These are phyloP conservation scores for Pholiota molesta DNA, from an alignment of 768 basidiomycete genomes.

Conservation along the genomic window DNA sequence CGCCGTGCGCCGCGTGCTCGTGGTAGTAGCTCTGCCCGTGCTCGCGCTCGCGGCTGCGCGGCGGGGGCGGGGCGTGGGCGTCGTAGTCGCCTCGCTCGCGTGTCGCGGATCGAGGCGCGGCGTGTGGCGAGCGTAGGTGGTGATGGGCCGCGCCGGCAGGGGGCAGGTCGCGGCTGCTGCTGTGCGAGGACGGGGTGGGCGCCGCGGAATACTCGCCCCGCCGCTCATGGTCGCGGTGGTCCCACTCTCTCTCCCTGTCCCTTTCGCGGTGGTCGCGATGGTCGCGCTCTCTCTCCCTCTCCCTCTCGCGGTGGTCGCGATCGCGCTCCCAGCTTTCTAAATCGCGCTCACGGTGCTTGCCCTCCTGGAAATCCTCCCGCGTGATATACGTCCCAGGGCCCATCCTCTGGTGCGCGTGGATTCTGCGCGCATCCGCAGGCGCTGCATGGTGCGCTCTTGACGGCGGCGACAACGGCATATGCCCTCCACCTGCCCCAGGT, in stretches of 20 bases:
- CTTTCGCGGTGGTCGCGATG: conserved; percentile 26
- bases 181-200: conserved; percentile 18
- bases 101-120: conserved; percentile 24
- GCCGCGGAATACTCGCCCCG: not conserved
- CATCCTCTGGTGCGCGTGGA: conserved; percentile 69
- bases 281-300: conserved; percentile 38
- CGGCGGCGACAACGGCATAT: not conserved
- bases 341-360: conserved; percentile 3
- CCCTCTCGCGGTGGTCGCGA: conserved; percentile 34
- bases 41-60: conserved; percentile 28
- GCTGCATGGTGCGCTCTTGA: not conserved
- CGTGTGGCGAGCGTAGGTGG: conserved; percentile 43
- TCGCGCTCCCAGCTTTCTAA: conserved; percentile 41
- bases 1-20: conserved; percentile 26
- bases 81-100: conserved; percentile 26
- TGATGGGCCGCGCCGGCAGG: not conserved
- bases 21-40: conserved; percentile 18
- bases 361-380: conserved; percentile 46
- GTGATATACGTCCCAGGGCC: conserved; percentile 64
- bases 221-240: conserved; percentile 18
- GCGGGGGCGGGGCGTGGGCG: conserved; percentile 13
- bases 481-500: not conserved
- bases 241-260: conserved; percentile 49
- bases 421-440: conserved; percentile 3
- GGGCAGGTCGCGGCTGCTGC: not conserved